phyloP scores from a whole-genome alignment of 2,329 filamentous ascomycete genomes.

The Paraphaeosphaeria minitans region DNA sequence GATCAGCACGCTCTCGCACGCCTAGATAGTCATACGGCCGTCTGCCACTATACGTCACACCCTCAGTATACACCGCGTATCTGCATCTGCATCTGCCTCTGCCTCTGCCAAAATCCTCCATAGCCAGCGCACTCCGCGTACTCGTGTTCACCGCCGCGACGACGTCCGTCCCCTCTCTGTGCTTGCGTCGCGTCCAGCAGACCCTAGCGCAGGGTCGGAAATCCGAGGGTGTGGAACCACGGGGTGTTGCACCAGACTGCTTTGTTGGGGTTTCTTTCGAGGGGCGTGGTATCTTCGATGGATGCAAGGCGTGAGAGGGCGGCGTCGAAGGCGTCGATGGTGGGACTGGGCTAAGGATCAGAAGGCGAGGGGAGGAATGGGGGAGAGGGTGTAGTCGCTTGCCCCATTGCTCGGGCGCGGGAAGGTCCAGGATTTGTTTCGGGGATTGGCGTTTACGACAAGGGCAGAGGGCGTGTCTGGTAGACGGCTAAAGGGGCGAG shows the following conservation, averaged over 20 bases:
- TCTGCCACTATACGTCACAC: conserved; percentile 27
- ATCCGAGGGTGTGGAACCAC: conserved; percentile 28
- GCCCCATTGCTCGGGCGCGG: conserved; percentile 21
- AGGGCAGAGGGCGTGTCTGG: conserved; percentile 25
- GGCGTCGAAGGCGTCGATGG: conserved; percentile 18
- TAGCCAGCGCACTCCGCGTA: conserved; percentile 14
- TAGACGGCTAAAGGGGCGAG: conserved; percentile 17
- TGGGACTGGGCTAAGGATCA: conserved; percentile 21
- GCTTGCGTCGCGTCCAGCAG: conserved; percentile 21
- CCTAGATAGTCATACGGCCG: conserved; percentile 27
- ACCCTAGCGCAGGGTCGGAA: conserved; percentile 23
- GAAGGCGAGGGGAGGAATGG: conserved; percentile 29
- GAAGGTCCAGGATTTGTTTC: conserved; percentile 26
- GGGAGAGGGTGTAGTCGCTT: conserved; percentile 18
- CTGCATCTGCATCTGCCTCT: conserved; percentile 24
- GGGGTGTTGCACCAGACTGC: conserved; percentile 29
- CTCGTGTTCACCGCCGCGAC: conserved; percentile 18
- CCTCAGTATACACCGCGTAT: conserved; percentile 29
- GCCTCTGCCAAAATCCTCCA: conserved; percentile 25
- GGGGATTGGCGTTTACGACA: conserved; percentile 25
- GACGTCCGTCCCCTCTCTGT: conserved; percentile 28
- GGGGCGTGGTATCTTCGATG: conserved; percentile 15
- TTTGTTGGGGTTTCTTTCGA: conserved; percentile 21
- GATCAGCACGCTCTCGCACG: conserved; percentile 25
- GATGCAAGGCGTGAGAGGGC: conserved; percentile 13